These are phyloP conservation scores for Parastagonospora avenae DNA, from an alignment of 2,329 filamentous ascomycete genomes.

Conservation along the genomic window DNA sequence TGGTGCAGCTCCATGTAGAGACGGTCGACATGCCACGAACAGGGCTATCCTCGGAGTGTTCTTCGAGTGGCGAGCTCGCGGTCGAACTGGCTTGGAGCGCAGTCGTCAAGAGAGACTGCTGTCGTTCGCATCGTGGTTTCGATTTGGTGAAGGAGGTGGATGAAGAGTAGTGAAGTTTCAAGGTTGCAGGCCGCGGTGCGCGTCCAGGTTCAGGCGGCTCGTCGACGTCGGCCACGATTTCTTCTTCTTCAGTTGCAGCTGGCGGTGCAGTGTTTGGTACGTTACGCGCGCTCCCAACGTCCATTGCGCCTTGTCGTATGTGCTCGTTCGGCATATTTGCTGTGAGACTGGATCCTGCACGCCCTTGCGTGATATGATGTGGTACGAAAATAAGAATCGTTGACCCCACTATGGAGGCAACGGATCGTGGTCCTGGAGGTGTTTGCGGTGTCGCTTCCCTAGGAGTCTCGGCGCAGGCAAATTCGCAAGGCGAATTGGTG, in stretches of 20 bases:
- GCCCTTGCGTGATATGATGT: too few relatives aligned
- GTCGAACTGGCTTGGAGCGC: conserved; percentile 67
- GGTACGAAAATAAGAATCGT: too few relatives aligned
- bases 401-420: too few relatives aligned
- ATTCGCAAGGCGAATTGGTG: background rate
- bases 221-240: conserved; percentile 76
- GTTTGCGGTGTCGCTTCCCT: too few relatives aligned
- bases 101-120: conserved; percentile 84
- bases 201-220: conserved; percentile 79
- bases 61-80: conserved; percentile 46
- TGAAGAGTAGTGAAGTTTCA: conserved; percentile 46
- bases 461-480: background rate
- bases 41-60: conserved; percentile 45
- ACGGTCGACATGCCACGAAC: conserved; percentile 56
- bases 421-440: too few relatives aligned
- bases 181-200: conserved; percentile 51
- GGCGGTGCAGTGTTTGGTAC: conserved; percentile 31
- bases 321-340: conserved; percentile 43
- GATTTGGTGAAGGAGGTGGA: conserved; percentile 55
- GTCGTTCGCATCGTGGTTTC: conserved; percentile 57
- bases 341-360: background rate
- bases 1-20: conserved; percentile 80
- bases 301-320: conserved; percentile 28
- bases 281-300: conserved; percentile 36
- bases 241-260: conserved; percentile 57